Evolutionary conservation across 768 basidiomycete species (phyloP).

Genomic region (Calocera viscosa): DNA sequence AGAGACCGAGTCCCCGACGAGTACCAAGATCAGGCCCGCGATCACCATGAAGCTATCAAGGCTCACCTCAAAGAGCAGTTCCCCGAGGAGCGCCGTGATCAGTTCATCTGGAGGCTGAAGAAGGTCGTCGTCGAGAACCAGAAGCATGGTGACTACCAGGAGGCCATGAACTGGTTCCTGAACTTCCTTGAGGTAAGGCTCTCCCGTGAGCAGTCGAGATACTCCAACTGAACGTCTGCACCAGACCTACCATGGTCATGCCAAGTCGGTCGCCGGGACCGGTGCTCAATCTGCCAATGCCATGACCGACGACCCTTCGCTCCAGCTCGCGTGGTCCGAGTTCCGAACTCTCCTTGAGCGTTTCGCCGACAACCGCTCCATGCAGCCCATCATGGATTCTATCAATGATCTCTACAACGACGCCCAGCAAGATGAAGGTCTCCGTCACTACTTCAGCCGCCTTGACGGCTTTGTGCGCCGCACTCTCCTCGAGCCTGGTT

Average conservation of each 20-base stretch:
- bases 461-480: constrained; percentile 53
- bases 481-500: constrained; percentile 71
- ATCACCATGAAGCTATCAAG: constrained; percentile 46
- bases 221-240: not conserved
- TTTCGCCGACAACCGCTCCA: constrained; percentile 61
- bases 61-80: constrained; percentile 71
- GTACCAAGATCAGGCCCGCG: constrained; percentile 45
- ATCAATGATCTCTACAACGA: constrained; percentile 61
- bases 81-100: constrained; percentile 79
- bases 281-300: constrained; percentile 26
- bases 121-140: constrained; percentile 91
- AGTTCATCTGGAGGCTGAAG: constrained; percentile 86
- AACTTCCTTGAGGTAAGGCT: constrained; percentile 33
- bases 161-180: constrained; percentile 60
- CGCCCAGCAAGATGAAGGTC: constrained; percentile 56
- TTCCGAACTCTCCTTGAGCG: constrained; percentile 78
- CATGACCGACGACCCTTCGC: constrained; percentile 38
- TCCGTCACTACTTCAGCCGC: constrained; percentile 57
- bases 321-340: constrained; percentile 47
- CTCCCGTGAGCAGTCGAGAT: not conserved
- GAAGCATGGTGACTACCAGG: constrained; percentile 81
- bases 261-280: constrained; percentile 30
- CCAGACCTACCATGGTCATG: constrained; percentile 45
- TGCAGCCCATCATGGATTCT: constrained; percentile 58
- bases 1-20: constrained; percentile 53